Evolutionary conservation across 2,329 filamentous ascomycete species (phyloP).

Genomic region (Fusarium marasasianum): DNA sequence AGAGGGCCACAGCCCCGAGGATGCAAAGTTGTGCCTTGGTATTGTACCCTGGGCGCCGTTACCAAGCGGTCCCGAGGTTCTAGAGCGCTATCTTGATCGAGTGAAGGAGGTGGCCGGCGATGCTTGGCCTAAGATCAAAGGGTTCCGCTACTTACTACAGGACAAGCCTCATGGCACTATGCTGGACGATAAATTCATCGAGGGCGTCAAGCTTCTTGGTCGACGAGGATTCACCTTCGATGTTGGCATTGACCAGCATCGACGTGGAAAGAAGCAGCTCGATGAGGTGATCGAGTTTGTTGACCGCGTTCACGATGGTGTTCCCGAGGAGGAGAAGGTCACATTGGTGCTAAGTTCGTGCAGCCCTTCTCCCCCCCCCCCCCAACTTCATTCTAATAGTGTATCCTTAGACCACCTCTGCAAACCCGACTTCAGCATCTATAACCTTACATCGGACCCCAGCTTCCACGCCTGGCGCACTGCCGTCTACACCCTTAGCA

Average conservation of each 20-base stretch:
- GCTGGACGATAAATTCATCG: constrained; percentile 70
- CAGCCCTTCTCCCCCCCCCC: not conserved
- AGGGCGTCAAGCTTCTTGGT: constrained; percentile 71
- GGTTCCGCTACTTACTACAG: constrained; percentile 86
- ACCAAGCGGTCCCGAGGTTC: constrained; percentile 65
- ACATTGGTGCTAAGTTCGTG: constrained; percentile 75
- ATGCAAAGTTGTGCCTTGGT: constrained; percentile 67
- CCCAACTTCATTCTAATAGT: constrained; percentile 10
- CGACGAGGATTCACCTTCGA: constrained; percentile 77
- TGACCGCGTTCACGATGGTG: constrained; percentile 69
- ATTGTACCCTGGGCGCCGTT: constrained; percentile 90
- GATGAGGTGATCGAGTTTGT: constrained; percentile 78
- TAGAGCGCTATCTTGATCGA: constrained; percentile 72
- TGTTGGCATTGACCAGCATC: constrained; percentile 81
- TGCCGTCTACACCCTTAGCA: constrained; percentile 73
- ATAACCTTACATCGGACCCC: constrained; percentile 63
- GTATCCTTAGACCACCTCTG: constrained; percentile 78
- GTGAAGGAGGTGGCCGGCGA: constrained; percentile 70
- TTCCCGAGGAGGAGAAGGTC: constrained; percentile 67
- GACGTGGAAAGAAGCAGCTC: constrained; percentile 78
- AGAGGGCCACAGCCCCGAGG: constrained; percentile 63
- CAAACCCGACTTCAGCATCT: constrained; percentile 80
- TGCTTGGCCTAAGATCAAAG: constrained; percentile 74
- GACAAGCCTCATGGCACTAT: constrained; percentile 75
- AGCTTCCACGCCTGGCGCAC: constrained; percentile 75